Evolutionary conservation across 75 land plant genomes (phyloP), one percentile per base, ranked within the genome.

Genomic region (Azolla pinnata): DNA sequence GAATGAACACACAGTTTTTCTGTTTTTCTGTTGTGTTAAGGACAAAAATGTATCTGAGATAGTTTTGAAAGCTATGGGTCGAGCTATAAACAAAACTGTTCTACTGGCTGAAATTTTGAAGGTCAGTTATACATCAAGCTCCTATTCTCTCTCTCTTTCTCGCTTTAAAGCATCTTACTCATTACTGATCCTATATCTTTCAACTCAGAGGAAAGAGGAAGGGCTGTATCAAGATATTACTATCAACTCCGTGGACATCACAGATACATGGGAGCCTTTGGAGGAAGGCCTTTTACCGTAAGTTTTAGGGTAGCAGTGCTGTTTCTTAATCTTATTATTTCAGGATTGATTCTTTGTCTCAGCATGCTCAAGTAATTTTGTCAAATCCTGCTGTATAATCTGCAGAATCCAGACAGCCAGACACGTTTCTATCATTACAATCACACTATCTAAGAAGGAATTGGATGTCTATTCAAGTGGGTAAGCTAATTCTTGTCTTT

Each of bases 251-350:
- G 57, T 81, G 17, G 86, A 84, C 74, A 84, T 92, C 50, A 87
- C 86, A 45, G 97, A 92, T 76, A 63, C 72, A 0, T 92, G 93
- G 88, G 88, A 87, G 56, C 97, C 97, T 44, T 83, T 92, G 58
- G 97, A 92, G 61, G 93, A 92, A 47, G 97, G 93, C 19, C 84
- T 92, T 66, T 62, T 83, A 21, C 87, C 87, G 87, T 90, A 77
- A 72, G 90, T 70, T 21, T 33, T n/a, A n/a, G n/a, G 33, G 23
- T 5, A 26, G 1, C 10, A 34, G 31, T 46, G 23, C 3, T 50
- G 10, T 26, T 4, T 1, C 0, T 1, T 33, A 17, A 50, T 50
- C 4, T 24, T 5, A 18, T 7, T 50, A 24, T 50, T 5, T 50
- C 53, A 50, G 53, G 19, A 8, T 9, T 7, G 17, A 4, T 4